Base-by-base conservation (phyloP, 2,329 filamentous ascomycete genomes). In the Claviceps sp. region DNA sequence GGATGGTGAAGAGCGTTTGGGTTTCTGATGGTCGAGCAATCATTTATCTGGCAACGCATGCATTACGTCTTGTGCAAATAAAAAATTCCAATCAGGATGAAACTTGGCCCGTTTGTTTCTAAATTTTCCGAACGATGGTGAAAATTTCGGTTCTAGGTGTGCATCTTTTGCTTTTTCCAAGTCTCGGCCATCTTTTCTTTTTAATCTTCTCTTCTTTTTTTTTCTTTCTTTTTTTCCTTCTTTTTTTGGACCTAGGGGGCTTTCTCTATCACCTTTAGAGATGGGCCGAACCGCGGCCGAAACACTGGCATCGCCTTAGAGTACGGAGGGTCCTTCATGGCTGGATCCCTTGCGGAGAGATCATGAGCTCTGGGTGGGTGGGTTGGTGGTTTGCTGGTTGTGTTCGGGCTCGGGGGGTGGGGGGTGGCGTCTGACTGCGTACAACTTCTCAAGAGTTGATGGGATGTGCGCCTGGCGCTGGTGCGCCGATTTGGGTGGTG, bases 401-500 rank as follows among this genome's bases (percentile, higher is more conserved):
- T 5, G 1, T 26, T 26, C 24, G 3, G 30, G 30, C 4, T 34
- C 1, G 9, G 30, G 8, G 9, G 9, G 13, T 5, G 4, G 42
- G 54, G 54, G 52, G 14, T 24, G 52, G 47, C 46, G 51, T 53
- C 54, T 61, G 54, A 26, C 61, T 57, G 59, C 58, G 58, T 58
- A 67, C 64, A 65, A 42, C 22, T 22, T 44, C 11, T 14, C 14
- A 20, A 44, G 22, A 44, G 20, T 44, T 24, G 13, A 44, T 24
- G 22, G 24, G 43, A 24, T 26, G 34, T 40, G 65, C 62, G 65
- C 63, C 65, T 61, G 63, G 66, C 63, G 65, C 64, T 59, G 62
- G 56, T 60, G 59, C 59, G 59, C 40, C 18, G 8, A 47, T 26
- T 20, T n/a, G n/a, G 52, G 20, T 37, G 47, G 37, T 58, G 58